Percentiles rank a stretch among this genome's conserved stretches.
Evolutionary conservation across 2,329 filamentous ascomycete species (phyloP).

Genomic region (Podosphaera leucotricha): DNA sequence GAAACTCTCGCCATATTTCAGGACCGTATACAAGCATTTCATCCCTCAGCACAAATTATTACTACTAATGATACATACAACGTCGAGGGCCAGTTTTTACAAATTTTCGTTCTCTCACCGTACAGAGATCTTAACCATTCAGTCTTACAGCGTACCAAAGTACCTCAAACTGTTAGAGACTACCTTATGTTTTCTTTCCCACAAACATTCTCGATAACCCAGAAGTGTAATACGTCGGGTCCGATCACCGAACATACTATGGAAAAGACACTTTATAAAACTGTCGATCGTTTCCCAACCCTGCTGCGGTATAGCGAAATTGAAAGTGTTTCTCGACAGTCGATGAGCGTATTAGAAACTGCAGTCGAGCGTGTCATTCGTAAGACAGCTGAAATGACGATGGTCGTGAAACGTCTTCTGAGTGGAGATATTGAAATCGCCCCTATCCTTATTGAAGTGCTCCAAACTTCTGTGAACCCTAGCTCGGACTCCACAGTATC

Average conservation of each 20-base stretch:
- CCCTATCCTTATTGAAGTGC: conserved; percentile 46
- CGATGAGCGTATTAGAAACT: conserved; percentile 57
- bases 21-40: conserved; percentile 79
- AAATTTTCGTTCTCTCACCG: conserved; percentile 57
- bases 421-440: conserved; percentile 51
- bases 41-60: conserved; percentile 58
- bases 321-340: conserved; percentile 34
- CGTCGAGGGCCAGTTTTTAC: conserved; percentile 73
- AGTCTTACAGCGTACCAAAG: conserved; percentile 70
- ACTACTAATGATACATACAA: conserved; percentile 43
- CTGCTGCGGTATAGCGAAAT: conserved; percentile 78
- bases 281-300: conserved; percentile 71
- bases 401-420: conserved; percentile 48
- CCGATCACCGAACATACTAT: conserved; percentile 50
- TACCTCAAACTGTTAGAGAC: conserved; percentile 64
- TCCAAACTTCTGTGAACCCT: conserved; percentile 54
- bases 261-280: conserved; percentile 67
- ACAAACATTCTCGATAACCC: conserved; percentile 55
- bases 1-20: conserved; percentile 66
- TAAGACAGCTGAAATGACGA: conserved; percentile 67
- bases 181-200: conserved; percentile 61
- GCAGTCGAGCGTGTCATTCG: conserved; percentile 73
- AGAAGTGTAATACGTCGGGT: conserved; percentile 43
- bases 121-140: conserved; percentile 64
- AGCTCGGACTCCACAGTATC: conserved; percentile 54